These are phyloP conservation scores for Alisma plantagoaquatica DNA, from an alignment of 106 monocot species.

Conservation along the genomic window DNA sequence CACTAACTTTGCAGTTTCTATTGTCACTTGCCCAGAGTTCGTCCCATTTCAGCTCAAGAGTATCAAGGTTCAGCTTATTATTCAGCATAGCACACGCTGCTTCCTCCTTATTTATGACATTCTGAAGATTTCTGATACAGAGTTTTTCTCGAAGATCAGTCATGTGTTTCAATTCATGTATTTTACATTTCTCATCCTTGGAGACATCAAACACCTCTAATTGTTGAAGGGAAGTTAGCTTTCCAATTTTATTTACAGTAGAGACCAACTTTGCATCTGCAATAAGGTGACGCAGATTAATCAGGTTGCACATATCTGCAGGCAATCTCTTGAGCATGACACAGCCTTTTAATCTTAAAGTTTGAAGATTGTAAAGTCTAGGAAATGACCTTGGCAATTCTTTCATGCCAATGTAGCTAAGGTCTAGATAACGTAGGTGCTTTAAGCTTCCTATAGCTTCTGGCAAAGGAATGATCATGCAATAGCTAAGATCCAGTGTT, in stretches of 20 bases:
- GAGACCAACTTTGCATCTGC: slow-evolving; percentile 5
- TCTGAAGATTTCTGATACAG: slow-evolving; percentile 19
- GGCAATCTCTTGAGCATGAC: not conserved
- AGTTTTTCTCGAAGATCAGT: slow-evolving; percentile 23
- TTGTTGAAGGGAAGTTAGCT: slow-evolving; percentile 26
- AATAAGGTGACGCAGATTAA: slow-evolving; percentile 16
- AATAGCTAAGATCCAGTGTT: slow-evolving; percentile 18
- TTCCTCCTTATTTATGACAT: slow-evolving; percentile 11
- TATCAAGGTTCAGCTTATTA: slow-evolving; percentile 8
- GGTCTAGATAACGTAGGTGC: slow-evolving; percentile 19
- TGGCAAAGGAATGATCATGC: slow-evolving; percentile 20
- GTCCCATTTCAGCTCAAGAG: slow-evolving; percentile 18
- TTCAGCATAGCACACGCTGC: slow-evolving; percentile 12
- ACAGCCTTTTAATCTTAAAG: slow-evolving; percentile 20
- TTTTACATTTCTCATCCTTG: slow-evolving; percentile 12
- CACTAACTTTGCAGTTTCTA: not conserved
- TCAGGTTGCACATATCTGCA: slow-evolving; percentile 6
- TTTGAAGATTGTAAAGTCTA: slow-evolving; percentile 27
- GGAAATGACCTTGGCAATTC: slow-evolving; percentile 9
- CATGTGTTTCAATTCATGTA: slow-evolving; percentile 32
- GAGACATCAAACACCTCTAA: slow-evolving; percentile 29
- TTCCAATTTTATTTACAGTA: slow-evolving; percentile 21
- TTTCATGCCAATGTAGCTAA: slow-evolving; percentile 12
- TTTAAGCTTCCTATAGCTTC: slow-evolving; percentile 12
- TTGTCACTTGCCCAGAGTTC: not conserved